A percentile compares a stretch with the other conserved stretches of the same genome.
phyloP scores from a whole-genome alignment of 192 early-diverging fungal species.

The Gryganskiella cystojenkinii region DNA sequence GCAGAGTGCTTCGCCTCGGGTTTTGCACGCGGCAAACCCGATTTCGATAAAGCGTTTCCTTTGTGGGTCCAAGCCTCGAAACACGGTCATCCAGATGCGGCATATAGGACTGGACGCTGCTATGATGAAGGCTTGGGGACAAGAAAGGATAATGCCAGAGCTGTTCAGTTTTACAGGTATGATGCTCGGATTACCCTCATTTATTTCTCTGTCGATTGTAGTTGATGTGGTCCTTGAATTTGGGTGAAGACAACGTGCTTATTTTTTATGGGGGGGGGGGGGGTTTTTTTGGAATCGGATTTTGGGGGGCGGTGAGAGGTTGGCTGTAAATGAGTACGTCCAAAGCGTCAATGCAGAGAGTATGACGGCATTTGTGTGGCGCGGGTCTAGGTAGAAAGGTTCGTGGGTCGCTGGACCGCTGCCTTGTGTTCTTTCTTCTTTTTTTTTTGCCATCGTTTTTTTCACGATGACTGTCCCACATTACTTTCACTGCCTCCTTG shows the following conservation, averaged over 20 bases:
- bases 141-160: conserved; percentile 61
- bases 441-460: not conserved
- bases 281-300: no score
- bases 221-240: no score
- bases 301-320: no score
- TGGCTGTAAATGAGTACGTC: not conserved
- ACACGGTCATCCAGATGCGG: conserved; percentile 72
- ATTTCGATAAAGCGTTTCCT: conserved; percentile 77
- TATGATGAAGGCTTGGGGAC: conserved; percentile 74
- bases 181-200: no score
- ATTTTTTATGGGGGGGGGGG: no score
- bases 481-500: not conserved
- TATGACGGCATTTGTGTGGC: not conserved
- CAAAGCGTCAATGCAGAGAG: no score
- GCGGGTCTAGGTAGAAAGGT: not conserved
- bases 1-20: conserved; percentile 77
- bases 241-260: no score
- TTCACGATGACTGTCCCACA: not conserved
- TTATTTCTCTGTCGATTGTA: no score
- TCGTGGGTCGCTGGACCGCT: not conserved
- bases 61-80: conserved; percentile 77
- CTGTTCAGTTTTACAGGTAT: conserved; percentile 74
- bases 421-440: not conserved
- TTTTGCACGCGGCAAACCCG: conserved; percentile 69
- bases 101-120: conserved; percentile 71